Conservation (phyloP, 2,329 filamentous ascomycete genomes). For the Fusarium foetens region DNA sequence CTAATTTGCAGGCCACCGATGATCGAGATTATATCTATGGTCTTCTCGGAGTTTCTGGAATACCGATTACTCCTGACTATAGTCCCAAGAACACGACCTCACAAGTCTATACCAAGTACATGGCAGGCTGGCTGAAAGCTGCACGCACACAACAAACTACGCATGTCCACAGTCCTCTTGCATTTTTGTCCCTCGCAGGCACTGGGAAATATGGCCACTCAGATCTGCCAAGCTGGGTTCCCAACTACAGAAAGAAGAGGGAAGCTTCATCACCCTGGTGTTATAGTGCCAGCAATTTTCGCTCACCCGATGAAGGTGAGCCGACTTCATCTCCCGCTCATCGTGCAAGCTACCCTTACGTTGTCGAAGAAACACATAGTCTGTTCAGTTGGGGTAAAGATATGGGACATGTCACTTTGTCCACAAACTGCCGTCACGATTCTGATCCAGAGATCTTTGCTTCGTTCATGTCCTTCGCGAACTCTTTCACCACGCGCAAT, state of each 20-base stretch:
- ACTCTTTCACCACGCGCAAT: conserved; percentile 1
- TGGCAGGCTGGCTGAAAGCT: not conserved
- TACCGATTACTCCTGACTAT: conserved; percentile 3
- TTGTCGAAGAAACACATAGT: not conserved
- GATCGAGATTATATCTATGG: conserved; percentile 7
- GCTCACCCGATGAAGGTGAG: not conserved
- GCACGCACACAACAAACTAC: not conserved
- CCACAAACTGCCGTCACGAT: not conserved
- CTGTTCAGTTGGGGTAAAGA: not conserved
- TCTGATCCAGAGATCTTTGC: not conserved
- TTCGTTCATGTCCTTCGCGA: conserved; percentile 11
- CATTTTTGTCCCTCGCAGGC: conserved; percentile 6
- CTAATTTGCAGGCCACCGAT: conserved; percentile 8
- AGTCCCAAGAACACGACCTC: conserved; percentile 1
- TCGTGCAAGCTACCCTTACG: not conserved
- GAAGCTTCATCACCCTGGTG: not conserved
- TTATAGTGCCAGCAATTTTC: not conserved
- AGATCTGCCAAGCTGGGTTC: conserved; percentile 11
- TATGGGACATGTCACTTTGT: not conserved
- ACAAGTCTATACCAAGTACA: conserved; percentile 6
- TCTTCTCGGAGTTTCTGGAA: conserved; percentile 14
- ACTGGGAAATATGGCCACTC: not conserved
- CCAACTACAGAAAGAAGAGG: not conserved
- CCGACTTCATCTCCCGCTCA: not conserved
- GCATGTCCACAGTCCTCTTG: conserved; percentile 2